Evolutionary conservation across 2,329 filamentous ascomycete species (phyloP).

Genomic region (Graphilbum sp.): DNA sequence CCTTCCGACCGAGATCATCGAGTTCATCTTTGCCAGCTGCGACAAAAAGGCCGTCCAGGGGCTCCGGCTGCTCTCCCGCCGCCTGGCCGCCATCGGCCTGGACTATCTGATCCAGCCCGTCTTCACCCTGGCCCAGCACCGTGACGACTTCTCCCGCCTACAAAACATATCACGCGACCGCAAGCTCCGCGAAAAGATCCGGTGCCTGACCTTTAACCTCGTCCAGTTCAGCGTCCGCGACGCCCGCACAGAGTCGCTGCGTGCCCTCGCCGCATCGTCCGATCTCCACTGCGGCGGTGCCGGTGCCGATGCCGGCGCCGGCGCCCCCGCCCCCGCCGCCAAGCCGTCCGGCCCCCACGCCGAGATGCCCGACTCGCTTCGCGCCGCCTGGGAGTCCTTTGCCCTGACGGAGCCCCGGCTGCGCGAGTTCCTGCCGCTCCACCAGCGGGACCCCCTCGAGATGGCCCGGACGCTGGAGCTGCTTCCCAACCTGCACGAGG

Average conservation of each 20-base stretch:
- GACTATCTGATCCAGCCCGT: conserved; percentile 23
- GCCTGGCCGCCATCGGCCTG: conserved; percentile 24
- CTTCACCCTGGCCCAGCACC: conserved; percentile 27
- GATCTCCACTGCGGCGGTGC: too few relatives aligned
- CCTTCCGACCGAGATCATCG: conserved; percentile 14
- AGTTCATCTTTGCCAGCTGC: conserved; percentile 26
- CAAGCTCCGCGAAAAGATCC: conserved; percentile 24
- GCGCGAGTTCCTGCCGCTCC: conserved; percentile 18
- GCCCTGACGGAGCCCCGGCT: conserved; percentile 19
- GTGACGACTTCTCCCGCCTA: conserved; percentile 27
- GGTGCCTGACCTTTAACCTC: conserved; percentile 28
- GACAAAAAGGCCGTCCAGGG: conserved; percentile 20
- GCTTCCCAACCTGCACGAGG: conserved; percentile 21
- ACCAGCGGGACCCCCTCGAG: conserved; percentile 13
- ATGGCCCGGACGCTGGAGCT: conserved; percentile 18
- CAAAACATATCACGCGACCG: conserved; percentile 25
- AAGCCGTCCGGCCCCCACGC: conserved; percentile 12
- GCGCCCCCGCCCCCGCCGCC: too few relatives aligned
- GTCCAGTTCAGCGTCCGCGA: conserved; percentile 24
- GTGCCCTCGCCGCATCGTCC: too few relatives aligned
- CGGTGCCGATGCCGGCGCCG: too few relatives aligned
- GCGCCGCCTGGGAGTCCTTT: conserved; percentile 20
- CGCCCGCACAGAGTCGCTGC: conserved; percentile 18
- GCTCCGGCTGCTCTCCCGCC: conserved; percentile 23
- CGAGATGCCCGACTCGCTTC: conserved; percentile 18